Evolutionary conservation across 2,329 filamentous ascomycete species (phyloP).

Genomic region (Westerdykella aurantiaca): DNA sequence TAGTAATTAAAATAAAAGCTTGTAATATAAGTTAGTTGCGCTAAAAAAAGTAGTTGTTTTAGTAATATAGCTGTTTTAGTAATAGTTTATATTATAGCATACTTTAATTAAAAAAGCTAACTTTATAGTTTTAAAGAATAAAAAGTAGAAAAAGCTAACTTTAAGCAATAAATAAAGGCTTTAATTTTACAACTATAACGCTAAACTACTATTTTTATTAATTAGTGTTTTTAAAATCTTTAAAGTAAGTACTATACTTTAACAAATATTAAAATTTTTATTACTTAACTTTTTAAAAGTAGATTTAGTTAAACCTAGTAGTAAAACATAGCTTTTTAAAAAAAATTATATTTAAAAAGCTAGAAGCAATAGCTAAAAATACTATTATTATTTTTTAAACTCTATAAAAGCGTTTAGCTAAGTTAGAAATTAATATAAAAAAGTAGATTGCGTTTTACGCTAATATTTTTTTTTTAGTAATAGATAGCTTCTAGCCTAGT

Average conservation of each 20-base stretch:
- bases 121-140: too few relatives aligned
- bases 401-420: not conserved
- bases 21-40: too few relatives aligned
- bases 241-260: constrained; percentile 3
- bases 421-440: not conserved
- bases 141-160: too few relatives aligned
- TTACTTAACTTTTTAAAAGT: constrained; percentile 4
- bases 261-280: constrained; percentile 1
- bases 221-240: constrained; percentile 3
- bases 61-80: too few relatives aligned
- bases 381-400: not conserved
- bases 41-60: too few relatives aligned
- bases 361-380: constrained; percentile 1
- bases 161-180: too few relatives aligned
- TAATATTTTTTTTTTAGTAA: not conserved
- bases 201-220: constrained; percentile 1
- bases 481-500: not conserved
- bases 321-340: constrained; percentile 2
- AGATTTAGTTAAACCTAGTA: constrained; percentile 1
- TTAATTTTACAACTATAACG: too few relatives aligned
- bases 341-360: constrained; percentile 1
- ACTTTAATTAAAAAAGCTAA: too few relatives aligned
- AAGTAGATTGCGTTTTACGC: not conserved
- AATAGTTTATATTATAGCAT: too few relatives aligned
- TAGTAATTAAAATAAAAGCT: too few relatives aligned